These are phyloP conservation scores for Syzygium syzygioides DNA, from an alignment of 441 rosid species.

Conservation along the genomic window DNA sequence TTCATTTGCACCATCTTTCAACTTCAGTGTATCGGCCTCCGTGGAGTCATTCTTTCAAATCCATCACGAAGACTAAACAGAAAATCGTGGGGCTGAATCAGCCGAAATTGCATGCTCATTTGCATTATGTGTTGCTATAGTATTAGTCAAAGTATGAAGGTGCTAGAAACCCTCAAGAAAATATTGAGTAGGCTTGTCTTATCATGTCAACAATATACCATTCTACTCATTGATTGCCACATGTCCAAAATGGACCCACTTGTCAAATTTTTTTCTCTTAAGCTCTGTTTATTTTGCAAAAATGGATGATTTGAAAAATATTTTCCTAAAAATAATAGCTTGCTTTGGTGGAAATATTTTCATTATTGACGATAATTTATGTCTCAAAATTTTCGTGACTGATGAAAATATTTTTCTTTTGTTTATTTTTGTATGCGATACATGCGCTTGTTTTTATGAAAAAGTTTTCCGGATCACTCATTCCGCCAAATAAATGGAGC, in stretches of 20 bases:
- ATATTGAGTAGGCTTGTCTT: background rate
- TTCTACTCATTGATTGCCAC: background rate
- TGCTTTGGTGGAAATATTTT: too few relatives aligned
- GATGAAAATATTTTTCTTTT: too few relatives aligned
- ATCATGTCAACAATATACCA: background rate
- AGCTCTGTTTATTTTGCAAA: too few relatives aligned
- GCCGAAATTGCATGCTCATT: background rate
- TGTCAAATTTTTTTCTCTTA: background rate
- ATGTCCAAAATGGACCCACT: background rate
- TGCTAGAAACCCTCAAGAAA: background rate
- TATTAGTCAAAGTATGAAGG: background rate
- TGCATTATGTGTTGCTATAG: background rate
- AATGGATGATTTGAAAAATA: too few relatives aligned
- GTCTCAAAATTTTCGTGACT: too few relatives aligned
- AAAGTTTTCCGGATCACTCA: too few relatives aligned
- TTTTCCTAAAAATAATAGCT: too few relatives aligned
- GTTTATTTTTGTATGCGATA: too few relatives aligned
- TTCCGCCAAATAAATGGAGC: too few relatives aligned
- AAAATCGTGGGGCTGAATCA: background rate
- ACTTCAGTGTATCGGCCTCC: background rate
- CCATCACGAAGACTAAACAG: background rate
- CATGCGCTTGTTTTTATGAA: too few relatives aligned
- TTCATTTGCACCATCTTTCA: background rate
- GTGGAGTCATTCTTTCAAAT: background rate
- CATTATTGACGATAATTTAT: too few relatives aligned